These are phyloP conservation scores for Arthroderma sp. DNA, from an alignment of 2,329 filamentous ascomycete genomes.

Conservation along the genomic window DNA sequence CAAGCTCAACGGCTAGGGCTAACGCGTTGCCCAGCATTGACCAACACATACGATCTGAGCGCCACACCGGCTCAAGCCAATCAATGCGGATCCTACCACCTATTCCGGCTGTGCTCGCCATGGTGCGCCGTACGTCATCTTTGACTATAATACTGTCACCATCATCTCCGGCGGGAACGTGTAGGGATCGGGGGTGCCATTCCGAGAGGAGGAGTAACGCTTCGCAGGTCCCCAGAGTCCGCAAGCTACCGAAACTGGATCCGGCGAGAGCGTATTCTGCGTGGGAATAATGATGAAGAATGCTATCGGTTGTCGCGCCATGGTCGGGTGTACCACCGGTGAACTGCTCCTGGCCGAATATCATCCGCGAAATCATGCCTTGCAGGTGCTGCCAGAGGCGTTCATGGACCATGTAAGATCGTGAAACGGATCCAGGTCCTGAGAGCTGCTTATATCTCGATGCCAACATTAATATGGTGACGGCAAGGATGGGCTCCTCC, in stretches of 20 bases:
- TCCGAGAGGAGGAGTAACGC: conserved; percentile 42
- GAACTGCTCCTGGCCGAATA: conserved; percentile 88
- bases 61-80: conserved; percentile 41
- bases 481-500: conserved; percentile 78
- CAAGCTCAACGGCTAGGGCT: conserved; percentile 40
- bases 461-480: conserved; percentile 75
- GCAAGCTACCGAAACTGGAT: conserved; percentile 46
- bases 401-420: conserved; percentile 73
- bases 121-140: conserved; percentile 32
- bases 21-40: conserved; percentile 44
- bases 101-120: conserved; percentile 18
- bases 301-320: conserved; percentile 36
- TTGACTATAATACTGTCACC: conserved; percentile 41
- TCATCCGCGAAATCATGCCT: conserved; percentile 76
- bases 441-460: conserved; percentile 65
- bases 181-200: conserved; percentile 43
- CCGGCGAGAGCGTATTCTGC: conserved; percentile 11
- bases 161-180: conserved; percentile 41
- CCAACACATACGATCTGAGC: conserved; percentile 48
- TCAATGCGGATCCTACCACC: conserved; percentile 39
- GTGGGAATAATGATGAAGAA: conserved; percentile 30
- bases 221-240: conserved; percentile 63
- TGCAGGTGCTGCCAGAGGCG: conserved; percentile 80
- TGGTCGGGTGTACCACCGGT: conserved; percentile 61
- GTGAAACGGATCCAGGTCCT: conserved; percentile 59